A percentile compares a stretch with the other conserved stretches of the same genome.
phyloP scores from a whole-genome alignment of 2,329 filamentous ascomycete genomes.

The Waltergamsia citrina region DNA sequence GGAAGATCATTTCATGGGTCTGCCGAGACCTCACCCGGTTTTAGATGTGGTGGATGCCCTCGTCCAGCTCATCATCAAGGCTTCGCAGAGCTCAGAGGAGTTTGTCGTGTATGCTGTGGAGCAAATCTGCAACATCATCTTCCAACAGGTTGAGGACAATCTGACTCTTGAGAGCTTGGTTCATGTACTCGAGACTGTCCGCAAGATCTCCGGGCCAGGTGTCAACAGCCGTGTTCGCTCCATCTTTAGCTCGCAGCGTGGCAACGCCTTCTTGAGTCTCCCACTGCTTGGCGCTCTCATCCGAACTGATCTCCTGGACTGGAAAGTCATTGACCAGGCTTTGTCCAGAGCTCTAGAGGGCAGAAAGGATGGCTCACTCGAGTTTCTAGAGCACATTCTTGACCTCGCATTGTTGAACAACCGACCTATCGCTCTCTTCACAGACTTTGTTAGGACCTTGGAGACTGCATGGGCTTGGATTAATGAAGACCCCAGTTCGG shows the following conservation, averaged over 20 bases:
- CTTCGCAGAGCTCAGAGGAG: conserved; percentile 50
- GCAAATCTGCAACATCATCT: conserved; percentile 47
- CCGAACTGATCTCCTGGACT: conserved; percentile 52
- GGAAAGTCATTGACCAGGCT: conserved; percentile 58
- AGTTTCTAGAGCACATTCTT: conserved; percentile 72
- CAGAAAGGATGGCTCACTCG: conserved; percentile 61
- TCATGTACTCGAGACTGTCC: conserved; percentile 49
- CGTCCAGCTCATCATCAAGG: conserved; percentile 53
- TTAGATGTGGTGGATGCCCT: conserved; percentile 55
- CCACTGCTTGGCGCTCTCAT: conserved; percentile 48
- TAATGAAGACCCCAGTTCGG: conserved; percentile 56
- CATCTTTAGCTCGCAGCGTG: conserved; percentile 47
- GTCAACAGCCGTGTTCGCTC: conserved; percentile 45
- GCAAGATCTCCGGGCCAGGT: conserved; percentile 47
- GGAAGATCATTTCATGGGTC: conserved; percentile 50
- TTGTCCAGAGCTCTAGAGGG: conserved; percentile 64
- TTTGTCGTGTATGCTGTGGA: conserved; percentile 50
- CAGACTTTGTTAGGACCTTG: conserved; percentile 78
- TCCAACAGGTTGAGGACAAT: conserved; percentile 43
- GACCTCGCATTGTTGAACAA: conserved; percentile 72
- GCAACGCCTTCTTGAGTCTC: conserved; percentile 45
- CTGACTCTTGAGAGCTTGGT: conserved; percentile 53
- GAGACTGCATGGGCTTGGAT: conserved; percentile 78
- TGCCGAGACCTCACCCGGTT: conserved; percentile 49
- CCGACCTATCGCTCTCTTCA: conserved; percentile 66